Evolutionary conservation across 192 early-diverging fungal genomes (phyloP).

Genomic region (Coemansia sp.): DNA sequence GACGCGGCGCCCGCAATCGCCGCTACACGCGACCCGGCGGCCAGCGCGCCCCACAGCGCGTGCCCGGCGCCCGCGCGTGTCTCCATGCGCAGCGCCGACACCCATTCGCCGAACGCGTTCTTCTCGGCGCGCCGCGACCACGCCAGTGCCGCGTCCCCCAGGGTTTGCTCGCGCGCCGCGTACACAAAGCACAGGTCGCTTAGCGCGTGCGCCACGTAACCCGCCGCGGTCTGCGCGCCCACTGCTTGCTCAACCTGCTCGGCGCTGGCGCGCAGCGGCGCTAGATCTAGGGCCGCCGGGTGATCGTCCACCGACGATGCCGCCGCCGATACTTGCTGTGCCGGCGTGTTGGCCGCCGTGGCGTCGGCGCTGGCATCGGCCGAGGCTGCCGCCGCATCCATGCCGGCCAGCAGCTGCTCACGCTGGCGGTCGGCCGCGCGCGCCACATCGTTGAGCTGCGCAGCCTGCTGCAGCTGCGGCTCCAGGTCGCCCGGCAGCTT

Average conservation of each 20-base stretch:
- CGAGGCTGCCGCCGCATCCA: conserved; percentile 57
- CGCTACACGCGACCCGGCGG: conserved; percentile 41
- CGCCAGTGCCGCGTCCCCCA: conserved; percentile 59
- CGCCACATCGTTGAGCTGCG: conserved; percentile 46
- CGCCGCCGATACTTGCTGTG: conserved; percentile 15
- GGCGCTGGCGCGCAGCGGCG: conserved; percentile 8
- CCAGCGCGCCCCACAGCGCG: conserved; percentile 72
- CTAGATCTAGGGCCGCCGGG: conserved; percentile 15
- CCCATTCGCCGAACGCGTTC: conserved; percentile 67
- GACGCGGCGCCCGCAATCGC: conserved; percentile 72
- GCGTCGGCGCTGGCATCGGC: conserved; percentile 6
- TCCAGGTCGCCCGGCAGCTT: conserved; percentile 60
- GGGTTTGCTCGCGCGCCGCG: conserved; percentile 57
- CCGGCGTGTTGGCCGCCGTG: conserved; percentile 31
- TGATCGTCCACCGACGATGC: conserved; percentile 33
- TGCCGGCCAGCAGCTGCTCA: conserved; percentile 31
- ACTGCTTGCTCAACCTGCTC: conserved; percentile 27
- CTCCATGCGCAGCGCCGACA: conserved; percentile 70
- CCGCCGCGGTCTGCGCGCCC: conserved; percentile 62
- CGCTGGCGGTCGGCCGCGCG: conserved; percentile 50
- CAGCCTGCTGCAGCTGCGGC: conserved; percentile 58
- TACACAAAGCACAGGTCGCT: conserved; percentile 83
- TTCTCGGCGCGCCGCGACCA: conserved; percentile 63
- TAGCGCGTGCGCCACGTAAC: conserved; percentile 74
- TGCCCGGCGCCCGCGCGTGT: conserved; percentile 76